Conservation (phyloP, 257 asterid genomes). For the Haberlea rhodopensis region DNA sequence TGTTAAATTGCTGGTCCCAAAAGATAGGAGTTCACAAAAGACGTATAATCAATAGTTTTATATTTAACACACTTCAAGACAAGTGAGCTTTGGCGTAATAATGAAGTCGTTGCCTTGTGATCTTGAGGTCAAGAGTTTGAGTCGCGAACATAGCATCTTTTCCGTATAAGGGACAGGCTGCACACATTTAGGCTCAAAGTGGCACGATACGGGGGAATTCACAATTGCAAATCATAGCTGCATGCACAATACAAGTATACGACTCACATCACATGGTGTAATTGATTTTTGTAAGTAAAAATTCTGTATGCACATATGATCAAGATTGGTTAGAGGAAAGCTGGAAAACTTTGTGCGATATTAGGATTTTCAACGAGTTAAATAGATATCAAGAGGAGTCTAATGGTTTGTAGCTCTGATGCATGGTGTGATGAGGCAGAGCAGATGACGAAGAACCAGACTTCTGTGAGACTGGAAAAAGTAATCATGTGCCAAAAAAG, state of each 20-base stretch:
- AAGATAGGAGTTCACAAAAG: neutral
- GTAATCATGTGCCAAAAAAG: too few species aligned
- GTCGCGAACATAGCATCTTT: too few species aligned
- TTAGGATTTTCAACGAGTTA: neutral
- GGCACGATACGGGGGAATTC: too few species aligned
- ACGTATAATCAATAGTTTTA: too few species aligned
- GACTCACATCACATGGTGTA: neutral
- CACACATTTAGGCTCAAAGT: too few species aligned
- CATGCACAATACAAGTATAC: neutral
- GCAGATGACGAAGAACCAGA: too few species aligned
- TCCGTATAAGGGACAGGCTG: too few species aligned
- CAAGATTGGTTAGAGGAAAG: too few species aligned
- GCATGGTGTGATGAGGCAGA: neutral
- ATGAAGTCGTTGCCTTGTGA: neutral
- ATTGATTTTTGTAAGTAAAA: neutral
- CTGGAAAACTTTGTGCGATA: neutral
- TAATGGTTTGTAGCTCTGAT: neutral
- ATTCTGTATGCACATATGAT: too few species aligned
- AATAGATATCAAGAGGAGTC: neutral
- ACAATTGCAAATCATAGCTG: neutral
- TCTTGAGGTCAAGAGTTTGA: too few species aligned
- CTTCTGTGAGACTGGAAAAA: too few species aligned
- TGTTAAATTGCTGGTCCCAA: neutral
- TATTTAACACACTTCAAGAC: neutral
- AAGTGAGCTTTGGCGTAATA: neutral